Base-by-base conservation (phyloP, 805 yeast species). In the Diddensiella caesifluorescens region DNA sequence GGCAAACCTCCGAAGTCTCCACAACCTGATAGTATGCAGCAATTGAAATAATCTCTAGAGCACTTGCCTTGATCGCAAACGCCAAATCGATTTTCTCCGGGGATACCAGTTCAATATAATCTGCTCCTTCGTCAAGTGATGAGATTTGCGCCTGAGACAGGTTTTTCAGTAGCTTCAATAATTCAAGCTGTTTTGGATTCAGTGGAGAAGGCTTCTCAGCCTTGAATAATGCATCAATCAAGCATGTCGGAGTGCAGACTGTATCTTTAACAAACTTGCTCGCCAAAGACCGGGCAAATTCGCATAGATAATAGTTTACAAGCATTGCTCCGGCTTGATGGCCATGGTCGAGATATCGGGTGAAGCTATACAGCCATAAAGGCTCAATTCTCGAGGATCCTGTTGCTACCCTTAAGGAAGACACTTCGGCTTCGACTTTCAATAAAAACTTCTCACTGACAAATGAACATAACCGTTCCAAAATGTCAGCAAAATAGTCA, bases 21-120 rank as follows among this genome's bases (percentile, higher is more conserved):
- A 74, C 64, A 30, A 68, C 61, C 19, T 73, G 75, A 18, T 71
- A 63, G 22, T 69, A 60, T 41, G 70, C 64, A 6, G 83, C 80
- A 37, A 77, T 71, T 4, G 78, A 71, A 5, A 84, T 68, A n/a
- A 80, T 70, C 55, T 82, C 81, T 25, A 83, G 62, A 18, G 75
- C 73, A 40, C 63, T 57, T 19, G 76, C 62, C 56, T 80, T 80
- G n/a, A 80, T 68, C 21, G 64, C 54, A 49, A 75, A 71, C 0
- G 81, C 80, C 19, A 73, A 57, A 29, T 64, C 65, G 36, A 77
- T 61, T 31, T 80, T 63, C 29, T 66, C 64, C 27, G 61, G 61
- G 3, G 77, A 70, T 0, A 77, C 73, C 45, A 77, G 63, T 21
- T 73, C 77, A 45, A 79, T 67, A 55, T 71, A 78, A 4, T 72